A percentile compares a stretch with the other conserved stretches of the same genome.
These are phyloP conservation scores for Hyphopichia pseudoburtonii DNA, from an alignment of 1,139 yeast genomes.

Conservation along the genomic window DNA sequence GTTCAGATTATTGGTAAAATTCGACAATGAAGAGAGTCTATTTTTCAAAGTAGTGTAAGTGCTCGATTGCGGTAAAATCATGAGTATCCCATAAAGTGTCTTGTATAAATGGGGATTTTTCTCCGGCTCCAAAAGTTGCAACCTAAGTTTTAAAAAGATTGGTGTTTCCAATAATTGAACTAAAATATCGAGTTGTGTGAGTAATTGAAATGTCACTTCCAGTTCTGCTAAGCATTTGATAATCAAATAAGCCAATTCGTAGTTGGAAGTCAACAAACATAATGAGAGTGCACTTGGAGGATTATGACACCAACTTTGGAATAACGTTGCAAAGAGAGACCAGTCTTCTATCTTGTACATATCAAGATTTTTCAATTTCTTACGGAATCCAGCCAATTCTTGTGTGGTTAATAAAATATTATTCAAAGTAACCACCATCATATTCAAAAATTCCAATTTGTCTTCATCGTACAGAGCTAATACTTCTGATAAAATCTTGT, in stretches of 20 bases:
- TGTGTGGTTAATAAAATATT: conserved; percentile 87
- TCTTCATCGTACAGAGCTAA: conserved; percentile 53
- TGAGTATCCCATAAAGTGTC: conserved; percentile 85
- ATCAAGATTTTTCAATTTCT: conserved; percentile 55
- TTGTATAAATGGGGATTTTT: conserved; percentile 80
- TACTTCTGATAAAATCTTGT: conserved; percentile 76
- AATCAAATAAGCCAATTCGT: conserved; percentile 82
- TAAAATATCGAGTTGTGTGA: conserved; percentile 76
- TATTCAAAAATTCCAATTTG: conserved; percentile 71
- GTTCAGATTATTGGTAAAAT: conserved; percentile 21
- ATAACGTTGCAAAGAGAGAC: conserved; percentile 70
- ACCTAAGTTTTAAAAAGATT: conserved; percentile 80
- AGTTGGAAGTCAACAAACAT: conserved; percentile 84
- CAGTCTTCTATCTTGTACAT: conserved; percentile 59
- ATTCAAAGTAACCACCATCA: conserved; percentile 84
- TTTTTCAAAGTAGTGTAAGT: conserved; percentile 82
- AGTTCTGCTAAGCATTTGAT: conserved; percentile 73
- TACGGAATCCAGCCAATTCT: conserved; percentile 70
- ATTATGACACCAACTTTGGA: conserved; percentile 91
- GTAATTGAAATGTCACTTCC: conserved; percentile 68
- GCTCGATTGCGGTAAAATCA: conserved; percentile 95
- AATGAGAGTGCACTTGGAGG: conserved; percentile 86
- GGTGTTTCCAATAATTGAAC: conserved; percentile 82
- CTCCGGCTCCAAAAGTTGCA: conserved; percentile 86
- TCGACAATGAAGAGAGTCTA: conserved; percentile 57